Conservation (phyloP, 2,329 filamentous ascomycete species). For the Exophiala sp. region DNA sequence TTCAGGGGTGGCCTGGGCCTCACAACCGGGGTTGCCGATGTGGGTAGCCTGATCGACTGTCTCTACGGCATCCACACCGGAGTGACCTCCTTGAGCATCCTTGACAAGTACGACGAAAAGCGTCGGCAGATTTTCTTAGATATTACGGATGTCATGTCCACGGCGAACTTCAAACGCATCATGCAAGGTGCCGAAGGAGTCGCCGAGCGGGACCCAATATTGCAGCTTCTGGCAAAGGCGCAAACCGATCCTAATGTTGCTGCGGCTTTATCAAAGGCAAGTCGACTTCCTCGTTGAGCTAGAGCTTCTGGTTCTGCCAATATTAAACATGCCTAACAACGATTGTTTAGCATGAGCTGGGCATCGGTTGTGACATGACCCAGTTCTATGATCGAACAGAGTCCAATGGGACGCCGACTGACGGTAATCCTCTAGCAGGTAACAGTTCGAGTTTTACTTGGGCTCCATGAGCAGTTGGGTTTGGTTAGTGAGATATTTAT, state of each 20-base stretch:
- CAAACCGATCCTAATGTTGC: not conserved
- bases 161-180: conserved; percentile 40
- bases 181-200: conserved; percentile 34
- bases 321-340: not conserved
- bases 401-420: too few species aligned
- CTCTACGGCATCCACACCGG: conserved; percentile 44
- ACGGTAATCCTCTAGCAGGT: too few species aligned
- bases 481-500: too few species aligned
- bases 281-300: not conserved
- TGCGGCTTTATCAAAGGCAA: not conserved
- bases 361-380: not conserved
- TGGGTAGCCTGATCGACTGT: conserved; percentile 59
- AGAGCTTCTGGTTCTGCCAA: not conserved
- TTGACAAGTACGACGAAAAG: conserved; percentile 42
- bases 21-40: conserved; percentile 61
- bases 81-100: conserved; percentile 37
- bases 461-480: too few species aligned
- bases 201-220: conserved; percentile 35
- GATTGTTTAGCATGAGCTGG: not conserved
- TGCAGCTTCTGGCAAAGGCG: conserved; percentile 17
- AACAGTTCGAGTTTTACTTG: too few species aligned
- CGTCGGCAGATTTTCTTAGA: conserved; percentile 38
- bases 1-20: conserved; percentile 56
- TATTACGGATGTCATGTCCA: conserved; percentile 38
- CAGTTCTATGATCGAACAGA: not conserved